Evolutionary conservation across 164 flowering plant genomes (phyloP).

Genomic region (Vitis riparia): DNA sequence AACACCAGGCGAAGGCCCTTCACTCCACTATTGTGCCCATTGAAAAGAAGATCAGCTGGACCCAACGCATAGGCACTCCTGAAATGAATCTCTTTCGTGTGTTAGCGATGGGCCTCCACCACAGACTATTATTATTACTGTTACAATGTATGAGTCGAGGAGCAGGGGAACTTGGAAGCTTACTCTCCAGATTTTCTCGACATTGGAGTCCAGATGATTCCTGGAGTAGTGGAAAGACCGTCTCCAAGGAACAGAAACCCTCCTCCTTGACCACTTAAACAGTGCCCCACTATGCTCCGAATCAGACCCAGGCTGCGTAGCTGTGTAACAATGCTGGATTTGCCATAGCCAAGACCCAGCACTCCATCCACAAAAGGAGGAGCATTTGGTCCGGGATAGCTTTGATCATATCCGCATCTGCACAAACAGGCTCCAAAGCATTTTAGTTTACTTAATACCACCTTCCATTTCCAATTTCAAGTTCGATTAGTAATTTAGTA

Average conservation of each 20-base stretch:
- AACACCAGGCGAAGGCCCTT: constrained; percentile 46
- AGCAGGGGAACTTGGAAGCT: constrained; percentile 1
- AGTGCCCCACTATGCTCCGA: constrained; percentile 54
- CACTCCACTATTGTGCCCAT: constrained; percentile 34
- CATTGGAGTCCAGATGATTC: constrained; percentile 49
- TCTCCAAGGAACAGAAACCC: constrained; percentile 68
- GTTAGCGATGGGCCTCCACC: too few relatives aligned
- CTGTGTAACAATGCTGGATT: constrained; percentile 49
- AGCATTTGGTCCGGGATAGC: constrained; percentile 19
- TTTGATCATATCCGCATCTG: constrained; percentile 69
- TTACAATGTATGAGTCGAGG: background rate
- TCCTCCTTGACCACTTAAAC: constrained; percentile 54
- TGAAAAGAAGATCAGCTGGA: constrained; percentile 49
- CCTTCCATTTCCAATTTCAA: background rate
- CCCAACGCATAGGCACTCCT: constrained; percentile 52
- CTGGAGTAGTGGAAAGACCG: constrained; percentile 42
- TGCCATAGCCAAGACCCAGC: constrained; percentile 60
- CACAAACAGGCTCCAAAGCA: constrained; percentile 4
- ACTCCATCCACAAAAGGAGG: constrained; percentile 57
- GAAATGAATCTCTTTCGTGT: constrained; percentile 5
- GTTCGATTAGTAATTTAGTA: too few relatives aligned
- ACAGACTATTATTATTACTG: too few relatives aligned
- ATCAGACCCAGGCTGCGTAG: constrained; percentile 30
- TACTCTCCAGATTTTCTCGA: constrained; percentile 29
- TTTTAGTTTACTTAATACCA: background rate